Base-by-base conservation (phyloP, 2,329 filamentous ascomycete species). In the Lachnellula subtilissima region DNA sequence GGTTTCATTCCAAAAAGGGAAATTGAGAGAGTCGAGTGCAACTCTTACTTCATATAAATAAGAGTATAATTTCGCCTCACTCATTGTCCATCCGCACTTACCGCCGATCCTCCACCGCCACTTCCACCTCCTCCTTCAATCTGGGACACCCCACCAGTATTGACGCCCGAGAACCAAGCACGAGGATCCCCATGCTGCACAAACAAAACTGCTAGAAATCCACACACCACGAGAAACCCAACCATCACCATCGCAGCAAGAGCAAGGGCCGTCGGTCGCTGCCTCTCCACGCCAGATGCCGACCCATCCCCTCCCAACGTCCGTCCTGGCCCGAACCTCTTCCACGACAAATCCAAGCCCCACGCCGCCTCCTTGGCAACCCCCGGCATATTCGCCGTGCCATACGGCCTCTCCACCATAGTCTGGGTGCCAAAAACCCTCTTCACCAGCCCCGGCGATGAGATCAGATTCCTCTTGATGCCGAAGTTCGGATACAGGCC, bases 321-420 rank as follows among this genome's bases (percentile, higher is more conserved):
- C 58, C 90, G 93, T 71, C 93, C 97, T 81, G 93, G 91, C 73
- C 96, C 96, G 85, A 96, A 96, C 73, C 94, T 96, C 73, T 97
- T 96, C 86, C 80, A 58, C 32, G 56, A 53, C 40, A 58, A 47
- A 32, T 58, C 55, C 15, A 58, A 4, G 14, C 56, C 56, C 56
- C 56, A 58, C 17, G 56, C 56, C 8, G 45, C 14, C 48, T 48
- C 32, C 5, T 40, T 40, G 6, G 12, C 8, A 22, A 32, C 17
- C 11, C 32, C 48, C 42, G 40, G 32, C 40, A 25, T 54, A 22
- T 32, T 19, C 22, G 19, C 56, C n/a, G 52, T 53, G 11, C 56
- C 56, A 55, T 58, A 58, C 39, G 56, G 52, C 39, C 53, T 48
- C 23, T 50, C 46, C 15, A 58, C 56, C 3, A 48, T 22, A 14